These are phyloP conservation scores for Eutypa lata DNA, from an alignment of 2,329 filamentous ascomycete species.

Conservation along the genomic window DNA sequence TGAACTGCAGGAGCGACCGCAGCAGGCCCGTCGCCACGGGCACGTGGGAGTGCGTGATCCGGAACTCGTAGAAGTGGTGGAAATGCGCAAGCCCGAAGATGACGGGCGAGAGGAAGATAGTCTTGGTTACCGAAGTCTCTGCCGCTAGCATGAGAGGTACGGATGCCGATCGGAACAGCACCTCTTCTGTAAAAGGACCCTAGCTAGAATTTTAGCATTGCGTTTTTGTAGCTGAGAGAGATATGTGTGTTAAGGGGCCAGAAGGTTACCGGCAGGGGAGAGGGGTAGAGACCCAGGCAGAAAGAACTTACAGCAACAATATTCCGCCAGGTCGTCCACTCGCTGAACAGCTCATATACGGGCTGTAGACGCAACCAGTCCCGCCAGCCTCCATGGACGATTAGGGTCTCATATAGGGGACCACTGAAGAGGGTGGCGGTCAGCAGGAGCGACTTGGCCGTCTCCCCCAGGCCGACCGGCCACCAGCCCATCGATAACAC, in stretches of 20 bases:
- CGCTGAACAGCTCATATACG: conserved; percentile 58
- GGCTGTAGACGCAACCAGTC: conserved; percentile 58
- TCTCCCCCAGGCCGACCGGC: conserved; percentile 67
- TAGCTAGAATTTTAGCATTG: conserved; percentile 27
- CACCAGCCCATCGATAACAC: conserved; percentile 76
- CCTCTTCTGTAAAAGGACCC: conserved; percentile 88
- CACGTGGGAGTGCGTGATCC: conserved; percentile 71
- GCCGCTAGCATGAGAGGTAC: conserved; percentile 79
- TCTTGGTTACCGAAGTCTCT: conserved; percentile 50
- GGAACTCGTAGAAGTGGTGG: conserved; percentile 95
- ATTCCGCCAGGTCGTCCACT: conserved; percentile 85
- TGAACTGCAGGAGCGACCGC: conserved; percentile 78
- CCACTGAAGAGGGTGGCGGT: conserved; percentile 78
- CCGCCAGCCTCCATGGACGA: conserved; percentile 70
- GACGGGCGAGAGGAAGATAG: conserved; percentile 79
- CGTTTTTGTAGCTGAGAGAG: conserved; percentile 6
- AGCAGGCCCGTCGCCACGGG: conserved; percentile 61
- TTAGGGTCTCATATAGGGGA: conserved; percentile 74
- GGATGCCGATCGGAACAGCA: conserved; percentile 86
- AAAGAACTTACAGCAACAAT: conserved; percentile 68
- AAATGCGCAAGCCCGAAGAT: conserved; percentile 92
- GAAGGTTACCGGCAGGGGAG: neutral
- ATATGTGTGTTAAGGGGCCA: too few species aligned
- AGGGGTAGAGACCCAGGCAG: conserved; percentile 1
- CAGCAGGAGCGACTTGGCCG: conserved; percentile 62